Conservation (phyloP, 140 eudicot genomes). For the Bidens hawaiensis region DNA sequence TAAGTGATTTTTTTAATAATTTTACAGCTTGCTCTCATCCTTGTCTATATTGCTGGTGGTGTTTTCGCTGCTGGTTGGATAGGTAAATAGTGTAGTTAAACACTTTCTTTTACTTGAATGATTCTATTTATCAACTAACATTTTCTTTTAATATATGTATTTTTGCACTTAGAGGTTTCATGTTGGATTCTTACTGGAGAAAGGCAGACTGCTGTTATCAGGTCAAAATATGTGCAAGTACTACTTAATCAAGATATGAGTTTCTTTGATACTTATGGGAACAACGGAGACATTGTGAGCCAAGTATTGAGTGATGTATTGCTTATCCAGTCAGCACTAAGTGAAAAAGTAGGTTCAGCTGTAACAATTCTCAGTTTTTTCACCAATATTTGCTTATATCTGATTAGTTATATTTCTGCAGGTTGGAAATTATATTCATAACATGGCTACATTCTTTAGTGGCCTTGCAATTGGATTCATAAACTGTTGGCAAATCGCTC, state of each 20-base stretch:
- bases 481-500: slow-evolving; percentile 97
- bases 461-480: slow-evolving; percentile 91
- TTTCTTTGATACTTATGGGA: slow-evolving; percentile 96
- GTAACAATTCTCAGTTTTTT: background rate
- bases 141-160: background rate
- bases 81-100: slow-evolving; percentile 43
- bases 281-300: slow-evolving; percentile 98
- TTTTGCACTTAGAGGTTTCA: slow-evolving; percentile 68
- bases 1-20: slow-evolving; percentile 22
- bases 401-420: slow-evolving; percentile 36
- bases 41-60: slow-evolving; percentile 88
- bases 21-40: slow-evolving; percentile 79
- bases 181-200: slow-evolving; percentile 99
- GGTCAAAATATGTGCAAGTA: slow-evolving; percentile 95
- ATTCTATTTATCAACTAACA: slow-evolving; percentile 12
- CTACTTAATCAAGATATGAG: slow-evolving; percentile 97
- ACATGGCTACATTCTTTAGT: slow-evolving; percentile 98
- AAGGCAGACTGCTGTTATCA: slow-evolving; percentile 97
- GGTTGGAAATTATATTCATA: slow-evolving; percentile 98
- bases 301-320: slow-evolving; percentile 96
- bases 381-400: slow-evolving; percentile 3
- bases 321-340: slow-evolving; percentile 97
- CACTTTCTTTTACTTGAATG: background rate
- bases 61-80: slow-evolving; percentile 99
- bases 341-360: slow-evolving; percentile 74